Percentiles rank a stretch among this genome's conserved stretches.
phyloP scores from a whole-genome alignment of 208 protist genomes.

The Angomonas deanei region DNA sequence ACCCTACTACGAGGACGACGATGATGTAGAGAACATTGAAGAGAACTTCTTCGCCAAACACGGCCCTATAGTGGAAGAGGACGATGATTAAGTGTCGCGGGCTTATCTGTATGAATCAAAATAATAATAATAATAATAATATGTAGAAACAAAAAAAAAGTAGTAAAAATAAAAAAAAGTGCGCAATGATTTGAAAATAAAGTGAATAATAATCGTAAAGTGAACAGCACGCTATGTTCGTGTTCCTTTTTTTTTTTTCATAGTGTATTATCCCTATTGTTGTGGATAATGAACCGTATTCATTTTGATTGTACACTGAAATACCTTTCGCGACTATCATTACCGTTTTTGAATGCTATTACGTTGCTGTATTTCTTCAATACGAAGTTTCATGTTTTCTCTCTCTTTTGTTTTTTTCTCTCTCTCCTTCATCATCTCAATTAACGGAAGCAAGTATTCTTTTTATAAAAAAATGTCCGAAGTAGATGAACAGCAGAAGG shows the following conservation, averaged over 20 bases:
- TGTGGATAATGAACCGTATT: too few species aligned
- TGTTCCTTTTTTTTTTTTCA: too few species aligned
- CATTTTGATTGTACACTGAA: too few species aligned
- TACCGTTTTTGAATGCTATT: background rate
- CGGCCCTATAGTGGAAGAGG: conserved; percentile 82
- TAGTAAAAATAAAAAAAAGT: conserved; percentile 3
- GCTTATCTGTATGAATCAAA: background rate
- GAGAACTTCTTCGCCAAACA: conserved; percentile 75
- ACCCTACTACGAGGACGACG: conserved; percentile 44
- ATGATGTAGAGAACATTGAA: conserved; percentile 80
- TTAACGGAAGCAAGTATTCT: too few species aligned
- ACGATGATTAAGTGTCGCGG: conserved; percentile 20
- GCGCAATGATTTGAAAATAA: conserved; percentile 1
- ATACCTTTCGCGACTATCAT: too few species aligned
- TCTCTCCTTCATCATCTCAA: background rate
- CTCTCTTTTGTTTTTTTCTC: conserved; percentile 2
- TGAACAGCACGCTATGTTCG: too few species aligned
- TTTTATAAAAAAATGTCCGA: too few species aligned
- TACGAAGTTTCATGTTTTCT: too few species aligned
- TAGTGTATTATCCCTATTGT: too few species aligned
- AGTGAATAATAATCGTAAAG: too few species aligned
- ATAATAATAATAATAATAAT: background rate
- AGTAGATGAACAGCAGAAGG: too few species aligned
- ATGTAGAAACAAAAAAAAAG: background rate
- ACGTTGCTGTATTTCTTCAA: background rate